Base-by-base conservation (phyloP, 331 rosid species). In the Quercus lobata region DNA sequence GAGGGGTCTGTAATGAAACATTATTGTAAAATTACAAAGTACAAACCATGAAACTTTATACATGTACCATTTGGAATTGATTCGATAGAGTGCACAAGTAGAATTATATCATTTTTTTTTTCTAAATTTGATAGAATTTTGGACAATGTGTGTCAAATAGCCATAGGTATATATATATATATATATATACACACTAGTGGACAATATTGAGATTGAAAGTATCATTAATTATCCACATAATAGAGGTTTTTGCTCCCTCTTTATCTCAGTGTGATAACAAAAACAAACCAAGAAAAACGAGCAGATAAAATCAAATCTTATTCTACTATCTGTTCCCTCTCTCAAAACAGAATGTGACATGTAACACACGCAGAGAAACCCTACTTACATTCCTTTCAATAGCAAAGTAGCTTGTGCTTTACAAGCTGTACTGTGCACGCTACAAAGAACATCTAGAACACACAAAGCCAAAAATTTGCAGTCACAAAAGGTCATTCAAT, bases 401-500 rank as follows among this genome's bases (percentile, higher is more conserved):
- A 54, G 68, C 46, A n/a, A 73, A 25, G 57, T 12, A 49, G 61
- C 46, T n/a, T 27, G 65, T 60, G 30, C 53, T 60, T 70, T 58
- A 70, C 58, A 57, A 27, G 76, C 73, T 84, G 68, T 73, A 41
- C 46, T 41, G 46, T 41, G 46, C 46, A 41, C 11, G 55, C 77
- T 55, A 66, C 44, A 80, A 79, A 76, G 34, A 60, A 73, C 79
- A 76, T 10, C 69, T 3, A 10, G 73, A 66, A 66, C 30, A 49
- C 66, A 35, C 24, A 65, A 46, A 81, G 72, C 75, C 54, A 49
- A 49, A 49, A 49, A 49, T 49, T 49, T 77, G 84, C 79, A 54
- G 70, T 87, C 82, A 81, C 84, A 75, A 79, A 69, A 56, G 69
- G 69, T 82, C 85, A 79, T 68, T 80, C 77, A 63, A 41, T 68